Conservation (phyloP, 2,329 filamentous ascomycete genomes). For the Juglanconis juglandina region DNA sequence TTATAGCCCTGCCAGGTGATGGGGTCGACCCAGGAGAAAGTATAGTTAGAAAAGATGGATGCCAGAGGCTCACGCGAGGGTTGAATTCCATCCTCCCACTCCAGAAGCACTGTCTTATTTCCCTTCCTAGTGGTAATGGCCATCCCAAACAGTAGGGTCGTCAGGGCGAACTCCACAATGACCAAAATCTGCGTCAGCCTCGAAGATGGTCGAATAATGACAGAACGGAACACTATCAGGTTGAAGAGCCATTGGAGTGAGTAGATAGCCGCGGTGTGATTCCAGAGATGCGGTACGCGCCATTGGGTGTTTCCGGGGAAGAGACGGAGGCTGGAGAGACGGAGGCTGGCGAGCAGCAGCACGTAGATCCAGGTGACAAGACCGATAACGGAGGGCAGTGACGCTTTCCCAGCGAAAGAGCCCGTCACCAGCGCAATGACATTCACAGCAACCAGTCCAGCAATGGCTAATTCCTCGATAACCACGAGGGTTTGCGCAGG, state of each 20-base stretch:
- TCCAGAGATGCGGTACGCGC: slow-evolving; percentile 76
- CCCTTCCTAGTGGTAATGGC: slow-evolving; percentile 82
- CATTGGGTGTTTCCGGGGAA: slow-evolving; percentile 62
- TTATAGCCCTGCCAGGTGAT: slow-evolving; percentile 88
- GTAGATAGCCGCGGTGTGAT: slow-evolving; percentile 86
- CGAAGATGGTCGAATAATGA: slow-evolving; percentile 72
- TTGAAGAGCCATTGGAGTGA: slow-evolving; percentile 75
- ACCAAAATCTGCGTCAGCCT: slow-evolving; percentile 59
- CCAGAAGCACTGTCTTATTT: slow-evolving; percentile 82
- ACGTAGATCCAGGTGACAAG: slow-evolving; percentile 80
- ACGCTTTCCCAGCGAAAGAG: slow-evolving; percentile 56
- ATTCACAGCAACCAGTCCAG: slow-evolving; percentile 69
- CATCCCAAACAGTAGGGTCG: slow-evolving; percentile 70
- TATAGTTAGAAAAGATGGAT: slow-evolving; percentile 81
- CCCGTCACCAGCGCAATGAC: slow-evolving; percentile 59
- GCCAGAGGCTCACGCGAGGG: slow-evolving; percentile 84
- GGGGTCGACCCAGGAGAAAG: slow-evolving; percentile 86
- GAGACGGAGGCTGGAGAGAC: slow-evolving; percentile 60
- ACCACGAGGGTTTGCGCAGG: slow-evolving; percentile 66
- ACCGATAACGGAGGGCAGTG: slow-evolving; percentile 60
- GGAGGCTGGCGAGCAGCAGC: slow-evolving; percentile 66
- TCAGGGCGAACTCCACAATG: slow-evolving; percentile 71
- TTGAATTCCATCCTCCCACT: slow-evolving; percentile 84
- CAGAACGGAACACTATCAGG: slow-evolving; percentile 77
- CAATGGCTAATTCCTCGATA: slow-evolving; percentile 71